Base-by-base conservation (phyloP, 192 early-diverging fungal genomes). In the Gaertneriomyces sp. region DNA sequence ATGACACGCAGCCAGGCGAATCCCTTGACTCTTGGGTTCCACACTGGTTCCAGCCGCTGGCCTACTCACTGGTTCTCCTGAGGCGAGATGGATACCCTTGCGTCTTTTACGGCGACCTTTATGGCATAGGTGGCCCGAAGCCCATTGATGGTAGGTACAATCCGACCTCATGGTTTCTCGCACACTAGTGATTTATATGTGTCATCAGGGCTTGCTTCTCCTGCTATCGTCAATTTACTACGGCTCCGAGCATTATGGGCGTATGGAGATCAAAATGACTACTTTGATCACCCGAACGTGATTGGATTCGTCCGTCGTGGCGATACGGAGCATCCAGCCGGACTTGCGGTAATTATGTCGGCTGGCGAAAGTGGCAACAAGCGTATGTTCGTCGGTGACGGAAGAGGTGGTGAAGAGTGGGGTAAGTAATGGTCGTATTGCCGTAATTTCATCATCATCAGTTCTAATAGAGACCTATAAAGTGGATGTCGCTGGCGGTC, bases 41-140 rank as follows among this genome's bases (percentile, higher is more conserved):
- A 4, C 61, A 63, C 40, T 80, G 79, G 79, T 77, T 80, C 60
- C 76, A 77, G 47, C 75, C 79, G 9, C 44, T 70, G 6, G 79
- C 75, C 8, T 73, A 75, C 5, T 69, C 79, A 45, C 71, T 80
- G 60, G 61, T 57, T 39, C 55, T 76, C 4, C 55, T 64, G 11
- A 69, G 79, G 7, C 66, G 70, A 17, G 76, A 80, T 39, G 79
- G 79, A 40, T 78, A 71, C 61, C 79, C 76, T 6, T 80, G 79
- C 51, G 57, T 80, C 6, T 80, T 80, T 56, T 80, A 78, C 60
- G 73, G 75, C 0, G 79, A 80, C 58, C 58, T 77, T 42, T 80
- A 78, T 43, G 79, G 79, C 40, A 55, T 69, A 69, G 16, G 56
- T 63, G 59, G 65, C 63, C 50, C 64, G 49, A 41, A 60, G 50